Evolutionary conservation across 2,329 filamentous ascomycete species (phyloP), one percentile per base, ranked within the genome.

Genomic region (Sclerotinia borealis): DNA sequence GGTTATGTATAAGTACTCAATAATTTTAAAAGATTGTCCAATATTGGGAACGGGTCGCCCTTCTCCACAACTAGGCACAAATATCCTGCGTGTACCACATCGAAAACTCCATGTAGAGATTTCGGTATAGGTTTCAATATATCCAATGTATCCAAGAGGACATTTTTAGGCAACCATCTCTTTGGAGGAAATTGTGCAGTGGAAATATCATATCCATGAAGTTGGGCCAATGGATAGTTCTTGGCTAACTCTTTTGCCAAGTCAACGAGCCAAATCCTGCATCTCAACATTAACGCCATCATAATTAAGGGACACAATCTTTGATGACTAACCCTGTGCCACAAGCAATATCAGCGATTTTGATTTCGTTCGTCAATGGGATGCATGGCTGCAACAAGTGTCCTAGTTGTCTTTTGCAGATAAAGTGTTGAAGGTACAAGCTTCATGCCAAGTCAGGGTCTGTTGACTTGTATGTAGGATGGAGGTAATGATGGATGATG

Each of bases 201-300:
- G 6, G 55, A 37, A 8, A 59, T 59, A 36, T 59, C 41, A 48
- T 34, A 59, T 11, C 55, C 55, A 27, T 59, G n/a, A 45, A 59
- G 39, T 19, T 48, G 29, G 37, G 27, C 37, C 5, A 22, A 41
- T 37, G 51, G 22, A 27, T 37, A n/a, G 8, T 34, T 34, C 17
- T 50, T n/a, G 29, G 29, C 48, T 19, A 50, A 13, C 48, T n/a
- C 48, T 49, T 49, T 50, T 4, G 48, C 48, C 29, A 50, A 50
- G 29, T 22, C 48, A 34, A 50, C 29, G 25, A 50, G 48, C 48
- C 19, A 50, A 34, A 50, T 34, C 19, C 48, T 34, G 48, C 29
- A 34, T 50, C 29, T 50, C 48, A 50, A 48, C 45, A 27, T 48
- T 48, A 27, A 48, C 25, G 25, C 45, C 25, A 29, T 15, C 45